Conservation (phyloP, 805 yeast species). For the Saturnispora quitensis region DNA sequence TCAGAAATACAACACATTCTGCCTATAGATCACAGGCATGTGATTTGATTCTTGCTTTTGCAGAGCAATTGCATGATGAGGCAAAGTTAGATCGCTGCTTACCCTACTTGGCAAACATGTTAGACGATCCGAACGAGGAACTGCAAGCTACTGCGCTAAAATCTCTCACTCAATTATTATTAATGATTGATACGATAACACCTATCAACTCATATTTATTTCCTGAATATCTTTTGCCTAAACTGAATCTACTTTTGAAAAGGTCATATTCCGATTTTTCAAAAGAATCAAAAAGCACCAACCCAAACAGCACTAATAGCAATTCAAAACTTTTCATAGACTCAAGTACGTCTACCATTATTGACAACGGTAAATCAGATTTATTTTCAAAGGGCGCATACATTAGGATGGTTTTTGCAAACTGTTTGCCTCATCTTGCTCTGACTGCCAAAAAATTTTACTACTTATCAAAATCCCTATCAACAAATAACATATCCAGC, state of each 20-base stretch:
- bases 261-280: slow-evolving; percentile 25
- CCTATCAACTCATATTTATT: slow-evolving; percentile 71
- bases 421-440: slow-evolving; percentile 66
- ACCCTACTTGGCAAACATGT: slow-evolving; percentile 66
- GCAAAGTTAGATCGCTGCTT: slow-evolving; percentile 76
- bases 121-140: slow-evolving; percentile 57
- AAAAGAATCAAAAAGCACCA: neutral
- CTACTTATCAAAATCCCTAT: slow-evolving; percentile 46
- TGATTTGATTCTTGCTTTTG: slow-evolving; percentile 64
- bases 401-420: slow-evolving; percentile 61
- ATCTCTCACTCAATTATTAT: slow-evolving; percentile 57
- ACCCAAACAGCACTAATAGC: neutral
- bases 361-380: neutral
- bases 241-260: slow-evolving; percentile 38
- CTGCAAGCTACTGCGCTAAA: slow-evolving; percentile 63
- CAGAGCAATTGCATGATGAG: slow-evolving; percentile 73
- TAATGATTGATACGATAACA: slow-evolving; percentile 52
- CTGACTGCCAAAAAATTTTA: slow-evolving; percentile 52
- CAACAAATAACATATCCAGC: neutral
- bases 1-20: slow-evolving; percentile 53
- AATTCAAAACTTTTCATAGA: slow-evolving; percentile 2
- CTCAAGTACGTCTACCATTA: neutral
- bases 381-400: slow-evolving; percentile 21
- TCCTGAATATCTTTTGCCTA: slow-evolving; percentile 75
- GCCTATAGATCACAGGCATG: slow-evolving; percentile 58